Evolutionary conservation across 192 early-diverging fungal genomes (phyloP), one percentile per base, ranked within the genome.

Genomic region (Rhizophlyctis rosea): DNA sequence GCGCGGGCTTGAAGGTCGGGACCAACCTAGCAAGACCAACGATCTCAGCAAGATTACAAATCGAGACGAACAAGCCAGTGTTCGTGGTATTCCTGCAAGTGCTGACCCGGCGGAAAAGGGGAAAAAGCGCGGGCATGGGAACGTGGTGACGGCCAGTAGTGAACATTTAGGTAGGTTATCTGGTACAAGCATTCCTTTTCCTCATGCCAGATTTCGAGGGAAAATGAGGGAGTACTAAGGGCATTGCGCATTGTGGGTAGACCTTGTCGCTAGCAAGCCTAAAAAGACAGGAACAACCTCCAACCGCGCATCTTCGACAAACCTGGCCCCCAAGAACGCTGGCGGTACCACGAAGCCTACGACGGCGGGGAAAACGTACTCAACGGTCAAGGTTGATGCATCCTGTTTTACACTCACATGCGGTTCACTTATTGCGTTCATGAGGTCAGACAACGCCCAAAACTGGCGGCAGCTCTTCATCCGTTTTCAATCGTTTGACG

Each of bases 401-500:
- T 57, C 64, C 25, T 67, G 39, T 47, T n/a, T 47, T 47, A 13
- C 9, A 47, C 9, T 47, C 9, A 13, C 9, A 47, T 47, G 9
- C 9, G 39, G n/a, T 47, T 47, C 9, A 47, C n/a, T 47, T n/a
- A 47, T 47, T 47, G 9, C n/a, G n/a, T 47, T n/a, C 39, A 9
- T n/a, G n/a, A 7, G 25, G 25, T 7, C 50, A 25, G 13, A 14
- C 24, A 23, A 51, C 50, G 24, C 4, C 9, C 18, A 54, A 54
- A 29, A 54, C 60, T 13, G 60, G 54, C 33, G n/a, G n/a, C n/a
- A n/a, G n/a, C n/a, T n/a, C n/a, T n/a, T n/a, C n/a, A n/a, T 68
- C 54, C 36, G 79, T 81, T 16, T 81, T 75, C 62, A 76, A 81
- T 62, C 30, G 79, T 3, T 61, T 81, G 47, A 81, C 79, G 0